Conservation (phyloP, 1,139 yeast genomes). For the Saccharomycopsis hybrid region DNA sequence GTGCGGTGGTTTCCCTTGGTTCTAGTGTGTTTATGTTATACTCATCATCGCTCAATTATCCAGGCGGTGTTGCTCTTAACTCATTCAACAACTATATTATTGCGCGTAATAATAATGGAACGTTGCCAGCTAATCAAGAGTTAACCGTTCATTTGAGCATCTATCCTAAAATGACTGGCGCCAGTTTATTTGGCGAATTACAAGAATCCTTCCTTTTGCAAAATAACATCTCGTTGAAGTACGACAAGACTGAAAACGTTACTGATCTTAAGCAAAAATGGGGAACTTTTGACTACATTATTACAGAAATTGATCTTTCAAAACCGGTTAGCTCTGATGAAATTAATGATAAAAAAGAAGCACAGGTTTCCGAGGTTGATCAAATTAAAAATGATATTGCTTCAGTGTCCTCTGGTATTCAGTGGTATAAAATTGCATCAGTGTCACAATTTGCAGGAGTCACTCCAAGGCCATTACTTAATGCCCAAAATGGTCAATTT, state of each 20-base stretch:
- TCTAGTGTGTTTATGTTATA: slow-evolving; percentile 49
- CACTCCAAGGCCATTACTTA: slow-evolving; percentile 7
- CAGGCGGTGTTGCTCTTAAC: slow-evolving; percentile 76
- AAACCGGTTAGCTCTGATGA: slow-evolving; percentile 19
- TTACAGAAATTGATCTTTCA: slow-evolving; percentile 39
- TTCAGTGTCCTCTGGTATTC: slow-evolving; percentile 22
- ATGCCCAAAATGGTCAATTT: not conserved
- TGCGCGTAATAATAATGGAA: slow-evolving; percentile 23
- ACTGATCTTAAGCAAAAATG: slow-evolving; percentile 37
- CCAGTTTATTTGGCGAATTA: slow-evolving; percentile 63
- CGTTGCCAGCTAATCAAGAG: slow-evolving; percentile 13
- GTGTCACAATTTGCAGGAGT: slow-evolving; percentile 30
- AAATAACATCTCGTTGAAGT: slow-evolving; percentile 35
- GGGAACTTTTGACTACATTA: slow-evolving; percentile 52
- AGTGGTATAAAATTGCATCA: slow-evolving; percentile 37
- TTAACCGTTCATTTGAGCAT: slow-evolving; percentile 65
- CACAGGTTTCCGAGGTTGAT: too few relatives aligned
- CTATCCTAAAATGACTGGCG: slow-evolving; percentile 85
- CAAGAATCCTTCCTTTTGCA: slow-evolving; percentile 26
- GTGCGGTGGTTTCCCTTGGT: slow-evolving; percentile 29
- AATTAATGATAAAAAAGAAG: slow-evolving; percentile 19
- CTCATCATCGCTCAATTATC: slow-evolving; percentile 72
- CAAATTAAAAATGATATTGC: slow-evolving; percentile 16
- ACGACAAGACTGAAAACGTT: slow-evolving; percentile 68
- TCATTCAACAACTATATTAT: slow-evolving; percentile 43